Percentiles rank a stretch among this genome's conserved stretches.
These are phyloP conservation scores for Nepenthes mirabilis DNA, from an alignment of 148 eudicot genomes.

Conservation along the genomic window DNA sequence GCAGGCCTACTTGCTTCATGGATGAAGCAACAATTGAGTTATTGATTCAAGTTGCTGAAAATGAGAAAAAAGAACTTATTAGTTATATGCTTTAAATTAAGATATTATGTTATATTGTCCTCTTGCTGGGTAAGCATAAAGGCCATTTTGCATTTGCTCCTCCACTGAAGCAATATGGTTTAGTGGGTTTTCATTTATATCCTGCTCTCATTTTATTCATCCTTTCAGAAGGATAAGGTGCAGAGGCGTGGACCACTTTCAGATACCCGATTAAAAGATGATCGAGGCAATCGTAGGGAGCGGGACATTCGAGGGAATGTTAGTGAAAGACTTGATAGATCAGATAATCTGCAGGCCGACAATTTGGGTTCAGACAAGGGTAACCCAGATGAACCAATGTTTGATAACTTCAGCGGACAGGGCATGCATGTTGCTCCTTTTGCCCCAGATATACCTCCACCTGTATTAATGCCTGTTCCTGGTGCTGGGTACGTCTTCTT, in stretches of 20 bases:
- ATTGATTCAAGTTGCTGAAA: too few relatives aligned
- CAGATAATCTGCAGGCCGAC: conserved; percentile 44
- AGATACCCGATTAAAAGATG: conserved; percentile 65
- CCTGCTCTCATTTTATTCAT: not conserved
- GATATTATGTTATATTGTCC: too few relatives aligned
- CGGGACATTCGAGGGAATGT: conserved; percentile 54
- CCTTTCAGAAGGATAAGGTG: conserved; percentile 64
- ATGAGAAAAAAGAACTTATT: too few relatives aligned
- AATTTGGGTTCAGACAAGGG: conserved; percentile 51
- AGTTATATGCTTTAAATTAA: too few relatives aligned
- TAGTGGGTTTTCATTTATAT: not conserved
- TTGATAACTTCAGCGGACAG: conserved; percentile 66
- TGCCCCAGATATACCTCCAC: conserved; percentile 79
- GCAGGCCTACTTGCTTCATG: too few relatives aligned
- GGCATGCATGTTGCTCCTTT: conserved; percentile 66
- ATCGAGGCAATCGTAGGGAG: conserved; percentile 61
- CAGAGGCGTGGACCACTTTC: conserved; percentile 60
- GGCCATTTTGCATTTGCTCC: not conserved
- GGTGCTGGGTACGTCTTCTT: conserved; percentile 18
- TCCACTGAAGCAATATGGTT: not conserved
- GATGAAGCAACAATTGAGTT: too few relatives aligned
- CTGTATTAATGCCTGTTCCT: conserved; percentile 95
- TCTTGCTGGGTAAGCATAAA: too few relatives aligned
- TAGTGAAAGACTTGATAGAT: conserved; percentile 55
- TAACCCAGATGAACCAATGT: conserved; percentile 66